Evolutionary conservation across 306 rosid species (phyloP), one percentile per base, ranked within the genome.

Genomic region (Vigna radiata): DNA sequence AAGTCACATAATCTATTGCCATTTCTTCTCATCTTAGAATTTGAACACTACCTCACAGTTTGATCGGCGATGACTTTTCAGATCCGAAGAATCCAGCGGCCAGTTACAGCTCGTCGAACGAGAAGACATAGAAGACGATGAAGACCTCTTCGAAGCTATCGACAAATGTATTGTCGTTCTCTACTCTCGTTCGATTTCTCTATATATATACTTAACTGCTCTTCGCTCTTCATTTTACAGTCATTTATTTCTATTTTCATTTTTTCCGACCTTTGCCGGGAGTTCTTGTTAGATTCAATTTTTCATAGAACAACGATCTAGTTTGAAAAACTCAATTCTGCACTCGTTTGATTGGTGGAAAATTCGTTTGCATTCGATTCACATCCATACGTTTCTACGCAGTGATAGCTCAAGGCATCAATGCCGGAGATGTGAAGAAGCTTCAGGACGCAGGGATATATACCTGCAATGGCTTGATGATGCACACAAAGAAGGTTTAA

Each of bases 341-440:
- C 27, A 1, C 37, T 49, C 13, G 2, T 25, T 59, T 37, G 43
- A 56, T 47, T 21, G 14, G 78, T 25, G 8, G 27, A 5, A 27
- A 19, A 53, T 0, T 39, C 48, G 44, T 60, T 68, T 44, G 21
- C 0, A 37, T 70, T 16, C n/a, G 41, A 53, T 39, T 64, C 73
- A 60, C 43, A 63, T 56, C 53, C 31, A 11, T 39, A 25, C 52
- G 77, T 54, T 62, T 81, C 53, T 61, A 33, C 85, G 77, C 91
- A 95, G 98, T 95, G 84, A 89, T 89, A 82, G 70, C 98, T 36
- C 98, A 95, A 80, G 97, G 98, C 76, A 95, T 95, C 79, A 95
- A 95, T 78, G 96, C 97, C 53, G 99, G 99, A 74, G 99, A 95
- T 56, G 91, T 95, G 83, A 95, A 90, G 90, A 95, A 95, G 90